These are phyloP conservation scores for Massarina eburnea DNA, from an alignment of 2,329 filamentous ascomycete species.

Conservation along the genomic window DNA sequence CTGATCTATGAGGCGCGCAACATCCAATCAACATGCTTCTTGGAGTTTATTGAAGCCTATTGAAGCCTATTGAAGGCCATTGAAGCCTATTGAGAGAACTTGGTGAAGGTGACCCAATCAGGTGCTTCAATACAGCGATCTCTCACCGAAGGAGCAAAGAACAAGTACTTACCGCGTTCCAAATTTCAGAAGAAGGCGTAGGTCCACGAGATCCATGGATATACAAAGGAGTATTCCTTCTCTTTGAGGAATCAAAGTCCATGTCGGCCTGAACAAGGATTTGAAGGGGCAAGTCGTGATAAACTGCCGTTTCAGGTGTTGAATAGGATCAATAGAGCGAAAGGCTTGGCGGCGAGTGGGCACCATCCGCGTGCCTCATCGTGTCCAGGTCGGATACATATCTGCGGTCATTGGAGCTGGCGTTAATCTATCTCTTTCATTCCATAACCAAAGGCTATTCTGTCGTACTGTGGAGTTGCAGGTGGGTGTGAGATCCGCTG, in stretches of 20 bases:
- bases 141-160: neutral
- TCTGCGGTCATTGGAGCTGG: no score
- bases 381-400: no score
- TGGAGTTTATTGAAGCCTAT: neutral
- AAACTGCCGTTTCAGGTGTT: constrained; percentile 24
- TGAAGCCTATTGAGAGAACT: neutral
- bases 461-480: no score
- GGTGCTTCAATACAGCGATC: neutral
- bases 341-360: constrained; percentile 18
- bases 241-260: constrained; percentile 16
- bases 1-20: no score
- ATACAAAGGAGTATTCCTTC: constrained; percentile 13
- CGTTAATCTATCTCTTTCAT: no score
- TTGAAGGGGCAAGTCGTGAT: constrained; percentile 11
- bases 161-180: neutral
- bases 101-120: neutral
- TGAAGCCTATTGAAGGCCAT: neutral
- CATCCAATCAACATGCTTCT: no score
- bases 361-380: no score
- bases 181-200: constrained; percentile 9
- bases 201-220: constrained; percentile 3
- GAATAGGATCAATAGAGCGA: constrained; percentile 31
- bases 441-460: no score
- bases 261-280: constrained; percentile 12
- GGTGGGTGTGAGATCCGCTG: no score